Percentiles rank a stretch among this genome's conserved stretches.
phyloP scores from a whole-genome alignment of 495 filamentous ascomycete genomes.

The Penicillium flavigenum region DNA sequence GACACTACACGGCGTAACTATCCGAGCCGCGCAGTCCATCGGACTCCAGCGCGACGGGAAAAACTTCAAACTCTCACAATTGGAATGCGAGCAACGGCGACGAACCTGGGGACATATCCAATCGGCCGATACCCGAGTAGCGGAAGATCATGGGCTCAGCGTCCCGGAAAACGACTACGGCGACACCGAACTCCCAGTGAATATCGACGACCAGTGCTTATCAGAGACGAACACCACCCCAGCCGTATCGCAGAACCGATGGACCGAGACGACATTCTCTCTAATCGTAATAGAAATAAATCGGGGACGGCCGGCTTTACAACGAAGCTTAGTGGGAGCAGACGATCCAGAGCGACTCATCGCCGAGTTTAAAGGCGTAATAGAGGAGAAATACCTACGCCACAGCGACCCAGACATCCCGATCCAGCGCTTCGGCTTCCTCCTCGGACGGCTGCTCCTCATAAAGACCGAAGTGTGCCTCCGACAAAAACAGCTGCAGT shows the following conservation, averaged over 20 bases:
- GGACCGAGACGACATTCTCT: slow-evolving; percentile 33
- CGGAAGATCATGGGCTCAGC: slow-evolving; percentile 40
- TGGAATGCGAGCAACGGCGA: slow-evolving; percentile 45
- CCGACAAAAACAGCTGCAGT: slow-evolving; percentile 26
- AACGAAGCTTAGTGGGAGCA: neutral
- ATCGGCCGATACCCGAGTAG: slow-evolving; percentile 34
- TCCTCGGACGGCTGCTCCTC: slow-evolving; percentile 26
- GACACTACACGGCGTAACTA: slow-evolving; percentile 44
- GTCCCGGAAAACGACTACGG: slow-evolving; percentile 23
- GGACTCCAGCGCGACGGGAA: slow-evolving; percentile 49
- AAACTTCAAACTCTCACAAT: slow-evolving; percentile 35
- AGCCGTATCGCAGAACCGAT: slow-evolving; percentile 12
- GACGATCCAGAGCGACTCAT: slow-evolving; percentile 19
- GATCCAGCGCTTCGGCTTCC: slow-evolving; percentile 29
- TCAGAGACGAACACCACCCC: slow-evolving; percentile 3
- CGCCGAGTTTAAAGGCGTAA: slow-evolving; percentile 19
- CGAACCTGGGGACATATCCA: slow-evolving; percentile 46
- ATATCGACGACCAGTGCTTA: slow-evolving; percentile 32
- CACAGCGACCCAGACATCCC: slow-evolving; percentile 33
- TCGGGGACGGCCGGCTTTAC: slow-evolving; percentile 11
- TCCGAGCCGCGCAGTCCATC: slow-evolving; percentile 51
- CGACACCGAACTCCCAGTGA: slow-evolving; percentile 30
- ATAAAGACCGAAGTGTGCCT: slow-evolving; percentile 29
- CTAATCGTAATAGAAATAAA: slow-evolving; percentile 40
- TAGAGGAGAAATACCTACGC: slow-evolving; percentile 27